phyloP scores from a whole-genome alignment of 192 early-diverging fungal genomes.

The Mortierella claussenii region DNA sequence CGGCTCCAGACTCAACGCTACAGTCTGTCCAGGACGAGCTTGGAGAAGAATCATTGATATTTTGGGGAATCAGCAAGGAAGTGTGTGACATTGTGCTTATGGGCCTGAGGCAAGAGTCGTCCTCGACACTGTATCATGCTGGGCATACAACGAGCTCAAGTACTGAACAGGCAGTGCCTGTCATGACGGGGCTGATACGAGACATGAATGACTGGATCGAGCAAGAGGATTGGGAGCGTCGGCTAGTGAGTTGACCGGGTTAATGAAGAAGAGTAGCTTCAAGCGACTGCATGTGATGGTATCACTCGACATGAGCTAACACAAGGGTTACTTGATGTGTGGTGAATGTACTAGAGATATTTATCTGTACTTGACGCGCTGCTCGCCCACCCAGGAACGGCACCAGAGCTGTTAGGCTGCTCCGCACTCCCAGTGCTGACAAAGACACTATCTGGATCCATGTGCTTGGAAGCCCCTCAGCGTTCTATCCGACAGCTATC shows the following conservation, averaged over 20 bases:
- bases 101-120: constrained; percentile 9
- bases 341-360: too few relatives aligned
- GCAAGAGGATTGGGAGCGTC: constrained; percentile 42
- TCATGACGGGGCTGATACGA: constrained; percentile 28
- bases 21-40: background rate
- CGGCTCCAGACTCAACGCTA: background rate
- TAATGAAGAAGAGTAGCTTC: too few relatives aligned
- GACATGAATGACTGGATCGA: constrained; percentile 49
- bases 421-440: constrained; percentile 16
- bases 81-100: constrained; percentile 18
- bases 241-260: constrained; percentile 38
- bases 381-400: constrained; percentile 2
- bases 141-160: background rate
- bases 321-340: too few relatives aligned
- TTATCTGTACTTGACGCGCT: constrained; percentile 31
- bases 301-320: too few relatives aligned
- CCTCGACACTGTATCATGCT: background rate
- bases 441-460: constrained; percentile 12
- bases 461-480: constrained; percentile 23
- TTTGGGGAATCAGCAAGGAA: constrained; percentile 28
- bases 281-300: too few relatives aligned
- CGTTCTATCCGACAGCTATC: constrained; percentile 12
- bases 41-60: background rate
- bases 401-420: constrained; percentile 5
- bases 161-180: background rate